A percentile compares a stretch with the other conserved stretches of the same genome.
Evolutionary conservation across 1,139 yeast species (phyloP).

Genomic region (Debaryomycetaceae sp.): DNA sequence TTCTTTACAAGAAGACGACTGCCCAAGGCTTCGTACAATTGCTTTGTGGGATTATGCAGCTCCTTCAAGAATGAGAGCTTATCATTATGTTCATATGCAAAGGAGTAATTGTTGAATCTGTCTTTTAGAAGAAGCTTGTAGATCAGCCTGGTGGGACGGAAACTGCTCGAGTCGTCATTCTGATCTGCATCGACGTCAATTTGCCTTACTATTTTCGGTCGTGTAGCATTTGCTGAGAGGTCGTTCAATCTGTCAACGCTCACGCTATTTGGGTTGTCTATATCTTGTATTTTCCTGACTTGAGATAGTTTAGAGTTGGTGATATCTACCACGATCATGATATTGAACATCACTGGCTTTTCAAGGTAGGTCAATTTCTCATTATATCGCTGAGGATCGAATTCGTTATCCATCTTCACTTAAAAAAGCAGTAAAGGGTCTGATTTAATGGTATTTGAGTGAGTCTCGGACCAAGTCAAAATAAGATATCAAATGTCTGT

Average conservation of each 20-base stretch:
- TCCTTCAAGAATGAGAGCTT: conserved; percentile 31
- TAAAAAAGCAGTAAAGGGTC: neutral
- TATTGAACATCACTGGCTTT: conserved; percentile 22
- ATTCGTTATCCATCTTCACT: neutral
- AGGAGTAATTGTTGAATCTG: conserved; percentile 27
- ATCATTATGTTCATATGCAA: conserved; percentile 38
- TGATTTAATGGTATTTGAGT: too few relatives aligned
- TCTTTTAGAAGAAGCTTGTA: conserved; percentile 37
- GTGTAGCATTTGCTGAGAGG: conserved; percentile 9
- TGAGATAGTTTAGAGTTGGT: conserved; percentile 32
- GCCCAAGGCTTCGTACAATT: conserved; percentile 38
- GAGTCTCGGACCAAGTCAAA: too few relatives aligned
- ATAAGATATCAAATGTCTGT: too few relatives aligned
- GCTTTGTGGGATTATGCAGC: conserved; percentile 16
- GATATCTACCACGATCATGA: conserved; percentile 35
- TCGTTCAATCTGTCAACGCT: conserved; percentile 35
- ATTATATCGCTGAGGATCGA: conserved; percentile 13
- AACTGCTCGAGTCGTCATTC: neutral
- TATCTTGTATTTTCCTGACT: conserved; percentile 38
- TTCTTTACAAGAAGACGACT: conserved; percentile 30
- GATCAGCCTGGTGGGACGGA: conserved; percentile 11
- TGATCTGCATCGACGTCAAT: conserved; percentile 25
- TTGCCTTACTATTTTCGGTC: conserved; percentile 26
- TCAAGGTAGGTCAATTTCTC: conserved; percentile 8
- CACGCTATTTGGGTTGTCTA: conserved; percentile 37